Percentiles rank a stretch among this genome's conserved stretches.
Evolutionary conservation across 352 stramenopile genomes (phyloP).

Genomic region (Phytophthora tubulina): DNA sequence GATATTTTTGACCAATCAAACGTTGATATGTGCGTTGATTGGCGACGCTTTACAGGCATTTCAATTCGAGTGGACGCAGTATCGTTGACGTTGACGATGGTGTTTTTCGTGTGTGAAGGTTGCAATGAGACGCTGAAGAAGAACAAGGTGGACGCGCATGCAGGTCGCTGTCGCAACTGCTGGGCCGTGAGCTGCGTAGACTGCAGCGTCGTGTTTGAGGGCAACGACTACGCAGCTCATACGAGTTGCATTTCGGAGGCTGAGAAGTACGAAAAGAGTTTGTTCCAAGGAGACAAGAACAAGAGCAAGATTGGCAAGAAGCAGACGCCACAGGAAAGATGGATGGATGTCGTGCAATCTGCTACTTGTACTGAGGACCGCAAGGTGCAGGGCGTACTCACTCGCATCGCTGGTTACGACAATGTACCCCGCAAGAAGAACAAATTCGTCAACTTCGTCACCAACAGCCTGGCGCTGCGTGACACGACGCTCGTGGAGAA

Average conservation of each 20-base stretch:
- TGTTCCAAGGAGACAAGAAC: slow-evolving; percentile 84
- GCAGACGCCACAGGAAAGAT: slow-evolving; percentile 89
- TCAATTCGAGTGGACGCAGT: too few relatives aligned
- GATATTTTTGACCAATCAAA: background rate
- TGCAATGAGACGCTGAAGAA: slow-evolving; percentile 96
- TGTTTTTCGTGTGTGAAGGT: slow-evolving; percentile 90
- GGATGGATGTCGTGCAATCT: slow-evolving; percentile 80
- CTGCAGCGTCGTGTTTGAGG: slow-evolving; percentile 92
- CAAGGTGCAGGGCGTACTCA: slow-evolving; percentile 75
- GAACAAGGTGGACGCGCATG: slow-evolving; percentile 93
- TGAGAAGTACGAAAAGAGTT: slow-evolving; percentile 93
- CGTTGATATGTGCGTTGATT: slow-evolving; percentile 1
- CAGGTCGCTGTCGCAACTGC: slow-evolving; percentile 85
- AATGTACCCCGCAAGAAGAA: slow-evolving; percentile 95
- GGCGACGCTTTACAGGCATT: slow-evolving; percentile 28
- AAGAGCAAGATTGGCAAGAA: slow-evolving; percentile 65
- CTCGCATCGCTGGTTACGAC: slow-evolving; percentile 80
- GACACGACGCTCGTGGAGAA: slow-evolving; percentile 63
- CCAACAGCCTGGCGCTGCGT: slow-evolving; percentile 79
- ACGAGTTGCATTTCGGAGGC: slow-evolving; percentile 95
- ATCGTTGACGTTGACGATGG: slow-evolving; percentile 47
- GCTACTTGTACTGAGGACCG: slow-evolving; percentile 57
- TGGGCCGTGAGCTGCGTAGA: slow-evolving; percentile 95
- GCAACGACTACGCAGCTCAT: slow-evolving; percentile 90
- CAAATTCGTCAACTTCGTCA: slow-evolving; percentile 95